Conservation (phyloP, 371 early-diverging fungal genomes). For the Mucor sp. region DNA sequence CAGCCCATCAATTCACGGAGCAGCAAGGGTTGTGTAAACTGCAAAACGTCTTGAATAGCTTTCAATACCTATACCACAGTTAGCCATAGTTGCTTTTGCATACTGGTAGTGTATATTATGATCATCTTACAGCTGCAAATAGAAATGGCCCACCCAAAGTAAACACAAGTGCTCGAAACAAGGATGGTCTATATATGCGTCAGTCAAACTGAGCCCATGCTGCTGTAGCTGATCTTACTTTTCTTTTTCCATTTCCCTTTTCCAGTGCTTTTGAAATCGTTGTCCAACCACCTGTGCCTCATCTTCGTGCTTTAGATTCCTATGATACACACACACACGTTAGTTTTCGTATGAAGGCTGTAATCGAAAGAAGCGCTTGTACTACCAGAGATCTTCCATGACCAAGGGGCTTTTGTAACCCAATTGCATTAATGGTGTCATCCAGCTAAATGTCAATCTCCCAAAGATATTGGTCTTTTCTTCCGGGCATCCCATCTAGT, state of each 20-base stretch:
- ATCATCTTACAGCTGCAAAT: conserved; percentile 52
- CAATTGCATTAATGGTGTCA: conserved; percentile 83
- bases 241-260: conserved; percentile 58
- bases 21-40: conserved; percentile 85
- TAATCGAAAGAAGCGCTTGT: neutral
- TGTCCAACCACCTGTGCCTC: conserved; percentile 65
- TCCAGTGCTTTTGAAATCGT: conserved; percentile 75
- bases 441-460: conserved; percentile 87
- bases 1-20: conserved; percentile 77
- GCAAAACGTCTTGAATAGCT: conserved; percentile 74
- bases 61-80: conserved; percentile 59
- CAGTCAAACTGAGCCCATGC: too few relatives aligned
- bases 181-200: conserved; percentile 57
- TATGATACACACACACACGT: conserved; percentile 3
- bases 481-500: conserved; percentile 57
- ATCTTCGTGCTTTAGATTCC: conserved; percentile 66
- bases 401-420: conserved; percentile 77
- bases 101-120: neutral
- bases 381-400: conserved; percentile 80
- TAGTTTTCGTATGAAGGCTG: neutral
- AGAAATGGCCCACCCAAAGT: conserved; percentile 73
- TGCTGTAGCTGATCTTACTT: conserved; percentile 35
- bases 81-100: neutral
- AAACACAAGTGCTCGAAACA: conserved; percentile 65
- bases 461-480: conserved; percentile 86